These are phyloP conservation scores for Pichia kluyveri DNA, from an alignment of 805 yeast species.

Conservation along the genomic window DNA sequence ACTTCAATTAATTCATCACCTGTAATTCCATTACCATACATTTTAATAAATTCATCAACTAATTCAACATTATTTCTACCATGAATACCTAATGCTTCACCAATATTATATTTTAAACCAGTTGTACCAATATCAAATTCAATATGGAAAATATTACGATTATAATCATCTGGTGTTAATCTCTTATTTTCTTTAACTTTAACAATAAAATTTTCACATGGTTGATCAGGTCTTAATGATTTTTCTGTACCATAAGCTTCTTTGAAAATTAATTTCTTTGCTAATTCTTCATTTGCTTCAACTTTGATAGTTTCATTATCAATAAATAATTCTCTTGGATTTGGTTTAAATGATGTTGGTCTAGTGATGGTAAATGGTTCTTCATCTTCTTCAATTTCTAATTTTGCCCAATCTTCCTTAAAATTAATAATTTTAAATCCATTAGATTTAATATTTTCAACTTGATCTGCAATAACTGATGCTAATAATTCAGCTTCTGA, in stretches of 20 bases:
- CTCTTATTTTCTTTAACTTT: constrained; percentile 88
- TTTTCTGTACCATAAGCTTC: constrained; percentile 62
- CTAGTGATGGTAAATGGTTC: constrained; percentile 33
- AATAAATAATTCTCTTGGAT: constrained; percentile 43
- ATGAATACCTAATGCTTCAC: constrained; percentile 94
- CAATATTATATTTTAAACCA: constrained; percentile 84
- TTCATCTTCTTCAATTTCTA: constrained; percentile 13
- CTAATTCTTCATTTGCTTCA: constrained; percentile 35
- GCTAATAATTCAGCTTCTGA: constrained; percentile 73
- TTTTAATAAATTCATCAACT: constrained; percentile 60
- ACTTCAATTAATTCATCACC: constrained; percentile 62
- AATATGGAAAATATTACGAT: constrained; percentile 92
- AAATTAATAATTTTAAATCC: constrained; percentile 33
- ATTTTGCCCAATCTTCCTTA: constrained; percentile 23
- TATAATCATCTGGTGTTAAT: constrained; percentile 82
- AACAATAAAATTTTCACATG: constrained; percentile 75
- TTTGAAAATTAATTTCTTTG: constrained; percentile 66
- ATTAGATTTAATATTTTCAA: constrained; percentile 45
- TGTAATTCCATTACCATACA: constrained; percentile 72
- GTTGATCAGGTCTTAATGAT: constrained; percentile 79
- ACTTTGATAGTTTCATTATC: constrained; percentile 33
- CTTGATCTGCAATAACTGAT: constrained; percentile 56
- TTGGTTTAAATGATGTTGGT: constrained; percentile 59
- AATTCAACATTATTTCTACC: constrained; percentile 66
- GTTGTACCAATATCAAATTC: constrained; percentile 90